Evolutionary conservation across 805 yeast species (phyloP).

Genomic region (Saccharomyces mikatae): DNA sequence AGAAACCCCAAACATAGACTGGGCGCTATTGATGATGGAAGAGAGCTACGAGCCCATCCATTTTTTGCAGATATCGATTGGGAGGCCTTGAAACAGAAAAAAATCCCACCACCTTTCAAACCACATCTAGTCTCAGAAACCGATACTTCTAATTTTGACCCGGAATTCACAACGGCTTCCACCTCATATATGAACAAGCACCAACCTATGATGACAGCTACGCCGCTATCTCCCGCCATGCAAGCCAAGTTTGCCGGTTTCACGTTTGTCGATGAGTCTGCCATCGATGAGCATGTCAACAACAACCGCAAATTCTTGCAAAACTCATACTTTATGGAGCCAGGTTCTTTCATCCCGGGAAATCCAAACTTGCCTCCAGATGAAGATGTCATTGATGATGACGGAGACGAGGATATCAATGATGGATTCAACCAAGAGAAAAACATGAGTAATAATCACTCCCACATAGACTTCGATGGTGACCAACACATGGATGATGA

Average conservation of each 20-base stretch:
- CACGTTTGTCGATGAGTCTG: slow-evolving; percentile 89
- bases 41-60: slow-evolving; percentile 86
- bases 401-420: slow-evolving; percentile 40
- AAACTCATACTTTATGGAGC: slow-evolving; percentile 38
- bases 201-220: slow-evolving; percentile 41
- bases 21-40: slow-evolving; percentile 86
- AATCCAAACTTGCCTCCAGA: slow-evolving; percentile 75
- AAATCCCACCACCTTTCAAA: slow-evolving; percentile 92
- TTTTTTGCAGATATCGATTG: slow-evolving; percentile 90
- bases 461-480: slow-evolving; percentile 33
- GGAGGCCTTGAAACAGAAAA: slow-evolving; percentile 67
- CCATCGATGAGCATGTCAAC: slow-evolving; percentile 77
- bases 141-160: slow-evolving; percentile 95
- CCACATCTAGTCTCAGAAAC: slow-evolving; percentile 87
- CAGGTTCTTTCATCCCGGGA: slow-evolving; percentile 71
- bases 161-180: slow-evolving; percentile 90
- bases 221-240: slow-evolving; percentile 88
- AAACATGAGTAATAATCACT: slow-evolving; percentile 7
- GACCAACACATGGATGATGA: slow-evolving; percentile 68
- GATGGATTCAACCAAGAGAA: slow-evolving; percentile 21
- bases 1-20: slow-evolving; percentile 93
- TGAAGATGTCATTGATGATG: slow-evolving; percentile 73
- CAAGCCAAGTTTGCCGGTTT: slow-evolving; percentile 96
- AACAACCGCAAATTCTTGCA: slow-evolving; percentile 30
- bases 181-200: slow-evolving; percentile 66